Conservation (phyloP, 805 yeast genomes). For the Saccharomycopsis fodiens region DNA sequence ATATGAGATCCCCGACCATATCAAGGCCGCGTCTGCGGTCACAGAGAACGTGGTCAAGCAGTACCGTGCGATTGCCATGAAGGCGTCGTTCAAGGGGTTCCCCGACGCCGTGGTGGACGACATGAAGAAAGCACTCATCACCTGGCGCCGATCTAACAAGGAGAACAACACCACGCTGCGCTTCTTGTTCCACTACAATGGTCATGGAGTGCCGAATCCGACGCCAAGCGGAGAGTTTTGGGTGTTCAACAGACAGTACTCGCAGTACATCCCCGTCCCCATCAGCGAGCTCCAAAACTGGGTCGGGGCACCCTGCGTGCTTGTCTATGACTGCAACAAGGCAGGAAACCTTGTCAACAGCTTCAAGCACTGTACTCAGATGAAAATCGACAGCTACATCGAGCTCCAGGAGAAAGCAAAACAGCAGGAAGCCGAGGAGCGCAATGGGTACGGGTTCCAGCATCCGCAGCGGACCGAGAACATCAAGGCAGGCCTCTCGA, state of each 20-base stretch:
- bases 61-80: constrained; percentile 78
- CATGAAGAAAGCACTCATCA: constrained; percentile 82
- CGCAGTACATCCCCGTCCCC: constrained; percentile 95
- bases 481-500: constrained; percentile 17
- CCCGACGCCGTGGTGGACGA: constrained; percentile 96
- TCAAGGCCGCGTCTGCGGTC: constrained; percentile 84
- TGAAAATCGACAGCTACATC: constrained; percentile 79
- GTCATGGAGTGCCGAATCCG: constrained; percentile 98
- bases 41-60: constrained; percentile 84
- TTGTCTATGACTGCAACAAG: constrained; percentile 88
- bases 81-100: constrained; percentile 85
- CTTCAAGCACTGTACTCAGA: constrained; percentile 83
- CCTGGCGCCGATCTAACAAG: constrained; percentile 81
- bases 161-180: constrained; percentile 40
- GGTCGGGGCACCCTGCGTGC: constrained; percentile 96
- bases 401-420: constrained; percentile 40
- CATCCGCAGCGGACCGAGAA: constrained; percentile 22
- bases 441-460: constrained; percentile 22
- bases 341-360: constrained; percentile 91
- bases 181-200: constrained; percentile 89
- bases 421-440: constrained; percentile 23
- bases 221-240: constrained; percentile 95
- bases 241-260: constrained; percentile 96
- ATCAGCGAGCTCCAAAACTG: constrained; percentile 92
- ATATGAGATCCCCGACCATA: constrained; percentile 69